phyloP scores from a whole-genome alignment of 164 flowering plant species.

The Santalum album region DNA sequence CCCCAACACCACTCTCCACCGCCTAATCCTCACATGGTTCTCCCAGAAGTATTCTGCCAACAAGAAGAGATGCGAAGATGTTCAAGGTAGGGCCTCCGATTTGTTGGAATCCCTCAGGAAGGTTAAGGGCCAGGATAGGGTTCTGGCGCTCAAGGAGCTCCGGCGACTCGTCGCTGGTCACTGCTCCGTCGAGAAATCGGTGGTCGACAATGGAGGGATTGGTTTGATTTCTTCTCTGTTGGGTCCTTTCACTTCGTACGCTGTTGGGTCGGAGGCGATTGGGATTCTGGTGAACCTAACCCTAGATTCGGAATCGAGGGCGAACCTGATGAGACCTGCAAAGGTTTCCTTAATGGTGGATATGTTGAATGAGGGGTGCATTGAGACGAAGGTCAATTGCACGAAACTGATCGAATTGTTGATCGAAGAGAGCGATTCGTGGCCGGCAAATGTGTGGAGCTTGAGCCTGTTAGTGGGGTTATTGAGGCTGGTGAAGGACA shows the following conservation, averaged over 20 bases:
- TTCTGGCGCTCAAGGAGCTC: slow-evolving; percentile 71
- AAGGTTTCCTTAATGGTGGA: slow-evolving; percentile 75
- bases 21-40: slow-evolving; percentile 57
- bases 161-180: slow-evolving; percentile 44
- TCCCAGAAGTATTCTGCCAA: slow-evolving; percentile 52
- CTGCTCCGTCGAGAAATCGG: slow-evolving; percentile 50
- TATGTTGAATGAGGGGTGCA: slow-evolving; percentile 77
- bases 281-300: slow-evolving; percentile 63
- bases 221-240: slow-evolving; percentile 46
- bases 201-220: slow-evolving; percentile 61
- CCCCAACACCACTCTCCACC: slow-evolving; percentile 51
- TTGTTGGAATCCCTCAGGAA: slow-evolving; percentile 54
- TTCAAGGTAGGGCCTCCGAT: slow-evolving; percentile 69
- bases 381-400: slow-evolving; percentile 76
- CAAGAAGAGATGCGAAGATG: slow-evolving; percentile 80
- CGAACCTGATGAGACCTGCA: slow-evolving; percentile 61
- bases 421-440: slow-evolving; percentile 58
- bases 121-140: slow-evolving; percentile 77
- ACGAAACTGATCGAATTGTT: slow-evolving; percentile 47
- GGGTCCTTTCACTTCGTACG: slow-evolving; percentile 84
- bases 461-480: slow-evolving; percentile 74
- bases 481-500: slow-evolving; percentile 72
- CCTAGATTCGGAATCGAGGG: slow-evolving; percentile 57
- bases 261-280: slow-evolving; percentile 76
- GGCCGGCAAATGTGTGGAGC: slow-evolving; percentile 57